phyloP scores from a whole-genome alignment of 495 filamentous ascomycete species.

The Trichoderma reesei region DNA sequence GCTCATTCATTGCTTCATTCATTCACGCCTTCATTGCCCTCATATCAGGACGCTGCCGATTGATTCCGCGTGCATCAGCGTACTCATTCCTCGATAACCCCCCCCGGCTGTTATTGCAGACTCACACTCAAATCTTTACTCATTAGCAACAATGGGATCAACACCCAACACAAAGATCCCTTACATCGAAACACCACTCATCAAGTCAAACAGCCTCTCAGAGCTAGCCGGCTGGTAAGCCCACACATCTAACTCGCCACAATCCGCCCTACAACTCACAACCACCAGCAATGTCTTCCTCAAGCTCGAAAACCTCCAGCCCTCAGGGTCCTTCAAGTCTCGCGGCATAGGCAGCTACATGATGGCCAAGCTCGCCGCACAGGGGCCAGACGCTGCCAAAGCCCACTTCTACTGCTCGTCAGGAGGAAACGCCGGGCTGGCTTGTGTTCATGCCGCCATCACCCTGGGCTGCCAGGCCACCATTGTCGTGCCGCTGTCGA shows the following conservation, averaged over 20 bases:
- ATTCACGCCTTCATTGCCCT: background rate
- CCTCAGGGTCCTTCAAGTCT: conserved; percentile 91
- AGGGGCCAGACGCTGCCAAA: conserved; percentile 27
- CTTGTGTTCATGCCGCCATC: conserved; percentile 69
- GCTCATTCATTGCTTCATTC: no score
- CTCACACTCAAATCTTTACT: no score
- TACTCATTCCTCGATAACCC: no score
- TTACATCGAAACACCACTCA: conserved; percentile 55
- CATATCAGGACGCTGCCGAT: background rate
- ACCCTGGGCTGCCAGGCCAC: conserved; percentile 64
- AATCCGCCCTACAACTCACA: background rate
- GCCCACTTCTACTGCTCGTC: conserved; percentile 81
- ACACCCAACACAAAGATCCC: background rate
- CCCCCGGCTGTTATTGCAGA: no score
- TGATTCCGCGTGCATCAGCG: background rate
- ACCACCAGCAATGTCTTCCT: conserved; percentile 61
- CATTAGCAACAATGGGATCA: background rate
- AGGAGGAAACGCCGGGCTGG: conserved; percentile 88
- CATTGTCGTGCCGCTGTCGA: conserved; percentile 67
- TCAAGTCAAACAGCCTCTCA: conserved; percentile 58
- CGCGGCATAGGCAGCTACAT: conserved; percentile 79
- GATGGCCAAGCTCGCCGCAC: conserved; percentile 31
- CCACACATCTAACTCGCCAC: background rate
- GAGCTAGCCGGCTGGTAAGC: conserved; percentile 61
- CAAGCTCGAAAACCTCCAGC: conserved; percentile 90